Evolutionary conservation across 2,329 filamentous ascomycete genomes (phyloP), one percentile per base, ranked within the genome.

Genomic region (Chrysosporium queenslandicum): DNA sequence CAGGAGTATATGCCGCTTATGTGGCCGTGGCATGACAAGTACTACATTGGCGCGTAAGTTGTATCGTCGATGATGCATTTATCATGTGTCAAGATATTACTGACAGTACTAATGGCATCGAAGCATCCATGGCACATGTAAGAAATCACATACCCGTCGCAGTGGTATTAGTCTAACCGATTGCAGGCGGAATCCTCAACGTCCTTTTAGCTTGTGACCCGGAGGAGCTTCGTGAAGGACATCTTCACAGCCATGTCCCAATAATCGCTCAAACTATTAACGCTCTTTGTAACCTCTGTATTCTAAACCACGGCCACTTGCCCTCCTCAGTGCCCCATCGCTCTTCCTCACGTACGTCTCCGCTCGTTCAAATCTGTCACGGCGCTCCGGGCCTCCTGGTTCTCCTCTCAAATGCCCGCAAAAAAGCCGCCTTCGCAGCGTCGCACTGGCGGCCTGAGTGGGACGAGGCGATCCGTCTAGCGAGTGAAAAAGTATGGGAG

Each of bases 351-450:
- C 59, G 57, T 29, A 20, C 54, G 11, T 65, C 62, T 1, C 63
- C 64, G 34, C 62, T 71, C 9, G 65, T 72, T 1, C 70, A 72
- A 41, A 59, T 72, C 30, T 72, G 70, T 30, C 70, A 72, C 51
- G 70, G 70, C 2, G 63, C 63, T 14, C 70, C 70, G 1, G 68
- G 67, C 0, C 55, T 71, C 3, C 58, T 72, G 4, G 52, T 68
- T 14, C 62, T 72, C 4, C 53, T 72, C 20, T 63, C 61, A 1
- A 58, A 62, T 12, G 66, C 66, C 16, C 59, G 66, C 48, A 64
- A 62, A 30, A 64, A 64, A 32, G 23, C 37, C 1, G 18, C 51
- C 4, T 40, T 72, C n/a, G 55, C 60, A 20, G 46, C 51, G 18
- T 53, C 57, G 7, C 61, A 61, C 47, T 71, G 68, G 69, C 57